Evolutionary conservation across 2,329 filamentous ascomycete genomes (phyloP), one percentile per base, ranked within the genome.

Genomic region (Fusarium sublunatum): DNA sequence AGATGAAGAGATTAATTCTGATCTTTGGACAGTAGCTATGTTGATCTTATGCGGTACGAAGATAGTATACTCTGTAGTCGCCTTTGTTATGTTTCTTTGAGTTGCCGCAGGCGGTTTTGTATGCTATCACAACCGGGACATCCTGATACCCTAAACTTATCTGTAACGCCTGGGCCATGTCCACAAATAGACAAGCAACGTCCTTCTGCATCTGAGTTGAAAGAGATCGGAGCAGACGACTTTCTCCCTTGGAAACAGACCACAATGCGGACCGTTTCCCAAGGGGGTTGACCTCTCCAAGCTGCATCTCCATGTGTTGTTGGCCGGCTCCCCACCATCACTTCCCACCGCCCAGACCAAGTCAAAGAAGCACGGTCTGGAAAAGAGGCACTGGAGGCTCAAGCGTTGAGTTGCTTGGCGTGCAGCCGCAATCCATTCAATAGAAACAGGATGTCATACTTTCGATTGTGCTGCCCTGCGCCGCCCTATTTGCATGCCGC

Each of bases 101-200:
- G 56, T 53, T 68, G 55, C 49, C 34, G 46, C 48, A 52, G 48
- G 43, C 51, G 56, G 48, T 61, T 65, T 58, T 68, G 60, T 60
- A 69, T 63, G 52, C 53, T 49, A 61, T 59, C 29, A 45, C 52
- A 42, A 46, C 40, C 51, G 42, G 43, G 43, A 48, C 42, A 60
- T 53, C 50, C 50, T 58, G 44, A 50, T 58, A 63, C 38, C 49
- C 51, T 58, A 43, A 49, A 53, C 47, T 55, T 56, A 51, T 54
- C 58, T 58, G 53, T 53, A 65, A 35, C 56, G 66, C 59, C 61
- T 64, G 60, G 65, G 58, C 61, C 64, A 69, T 55, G 55, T 36
- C 64, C 65, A 64, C 67, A 67, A 70, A 70, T 65, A 70, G 64
- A 67, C 69, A 70, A 70, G 67, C 70, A 69, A 60, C 52, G 34